Conservation (phyloP, 257 asterid species). For the Leonotis leonurus region DNA sequence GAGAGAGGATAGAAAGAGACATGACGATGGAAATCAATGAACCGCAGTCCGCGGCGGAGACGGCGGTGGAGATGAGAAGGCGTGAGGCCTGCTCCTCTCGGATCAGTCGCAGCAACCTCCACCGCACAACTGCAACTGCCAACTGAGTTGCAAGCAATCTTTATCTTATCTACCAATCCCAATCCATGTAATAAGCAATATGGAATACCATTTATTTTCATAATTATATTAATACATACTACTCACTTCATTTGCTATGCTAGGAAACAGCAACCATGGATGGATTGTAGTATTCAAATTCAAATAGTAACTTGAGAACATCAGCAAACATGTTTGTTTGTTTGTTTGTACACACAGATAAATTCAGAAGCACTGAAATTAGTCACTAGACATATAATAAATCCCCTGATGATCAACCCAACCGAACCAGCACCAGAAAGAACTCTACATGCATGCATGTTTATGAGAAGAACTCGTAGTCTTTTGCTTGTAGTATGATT, state of each 20-base stretch:
- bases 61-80: neutral
- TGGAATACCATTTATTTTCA: too few relatives aligned
- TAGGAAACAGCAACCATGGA: too few relatives aligned
- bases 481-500: conserved; percentile 32
- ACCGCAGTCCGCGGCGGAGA: neutral
- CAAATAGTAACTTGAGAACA: conserved; percentile 8
- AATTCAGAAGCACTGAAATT: conserved; percentile 2
- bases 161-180: too few relatives aligned
- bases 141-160: too few relatives aligned
- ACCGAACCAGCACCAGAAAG: neutral
- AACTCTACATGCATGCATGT: conserved; percentile 12
- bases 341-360: conserved; percentile 18
- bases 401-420: neutral
- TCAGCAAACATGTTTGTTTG: conserved; percentile 9
- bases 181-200: too few relatives aligned
- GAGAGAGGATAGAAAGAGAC: conserved; percentile 42
- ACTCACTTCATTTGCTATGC: too few relatives aligned
- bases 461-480: conserved; percentile 41
- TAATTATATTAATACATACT: too few relatives aligned
- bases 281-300: too few relatives aligned
- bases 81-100: neutral
- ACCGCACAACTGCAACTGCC: too few relatives aligned
- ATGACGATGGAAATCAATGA: neutral
- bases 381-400: neutral
- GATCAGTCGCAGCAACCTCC: too few relatives aligned